These are phyloP conservation scores for Phialophora verrucosa DNA, from an alignment of 2,329 filamentous ascomycete genomes.

Conservation along the genomic window DNA sequence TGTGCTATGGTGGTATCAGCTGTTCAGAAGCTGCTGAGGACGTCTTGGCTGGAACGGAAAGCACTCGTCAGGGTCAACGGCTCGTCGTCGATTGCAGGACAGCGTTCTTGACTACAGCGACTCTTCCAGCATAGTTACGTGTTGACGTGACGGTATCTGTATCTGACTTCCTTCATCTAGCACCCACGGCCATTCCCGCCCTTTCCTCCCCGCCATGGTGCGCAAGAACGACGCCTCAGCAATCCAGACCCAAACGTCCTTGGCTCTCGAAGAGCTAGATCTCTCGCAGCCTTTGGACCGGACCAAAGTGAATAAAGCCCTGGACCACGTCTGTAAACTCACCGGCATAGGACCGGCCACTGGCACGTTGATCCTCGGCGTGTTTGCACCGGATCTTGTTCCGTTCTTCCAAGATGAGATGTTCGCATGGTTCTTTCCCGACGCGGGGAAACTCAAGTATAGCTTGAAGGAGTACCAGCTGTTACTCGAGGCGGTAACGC, in stretches of 20 bases:
- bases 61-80: neutral
- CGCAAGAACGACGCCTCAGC: slow-evolving; percentile 45
- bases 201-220: slow-evolving; percentile 49
- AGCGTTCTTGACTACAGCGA: neutral
- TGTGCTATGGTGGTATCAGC: neutral
- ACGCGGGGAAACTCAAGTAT: slow-evolving; percentile 49
- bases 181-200: slow-evolving; percentile 50
- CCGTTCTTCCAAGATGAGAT: slow-evolving; percentile 54
- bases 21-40: neutral
- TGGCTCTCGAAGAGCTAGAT: slow-evolving; percentile 18
- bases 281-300: neutral
- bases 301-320: slow-evolving; percentile 34
- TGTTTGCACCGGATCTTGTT: slow-evolving; percentile 41
- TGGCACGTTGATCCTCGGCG: slow-evolving; percentile 50
- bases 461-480: slow-evolving; percentile 47
- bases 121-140: neutral
- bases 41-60: no score
- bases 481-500: slow-evolving; percentile 26
- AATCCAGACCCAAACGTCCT: slow-evolving; percentile 39
- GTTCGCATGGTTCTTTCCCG: slow-evolving; percentile 48
- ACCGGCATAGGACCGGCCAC: slow-evolving; percentile 52
- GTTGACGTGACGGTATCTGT: neutral
- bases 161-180: slow-evolving; percentile 20
- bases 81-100: neutral
- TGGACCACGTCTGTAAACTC: slow-evolving; percentile 46